A percentile compares a stretch with the other conserved stretches of the same genome.
phyloP scores from a whole-genome alignment of 2,329 filamentous ascomycete genomes.

The Fusarium nodosum region DNA sequence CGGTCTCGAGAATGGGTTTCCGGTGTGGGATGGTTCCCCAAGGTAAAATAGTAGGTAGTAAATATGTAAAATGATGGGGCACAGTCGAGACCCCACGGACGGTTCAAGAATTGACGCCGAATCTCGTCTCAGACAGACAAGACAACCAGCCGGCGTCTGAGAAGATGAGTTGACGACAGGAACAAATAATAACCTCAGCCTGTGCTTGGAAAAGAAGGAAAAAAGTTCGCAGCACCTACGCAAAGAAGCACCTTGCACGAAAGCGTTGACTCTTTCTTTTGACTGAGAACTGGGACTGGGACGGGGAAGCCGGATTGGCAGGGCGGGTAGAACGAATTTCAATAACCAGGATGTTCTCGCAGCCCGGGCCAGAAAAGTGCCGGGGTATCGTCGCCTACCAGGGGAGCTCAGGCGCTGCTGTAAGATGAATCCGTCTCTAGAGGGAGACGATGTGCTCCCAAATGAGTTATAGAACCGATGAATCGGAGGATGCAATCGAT shows the following conservation, averaged over 20 bases:
- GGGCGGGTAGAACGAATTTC: constrained; percentile 44
- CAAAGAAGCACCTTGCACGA: constrained; percentile 42
- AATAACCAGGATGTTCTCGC: constrained; percentile 31
- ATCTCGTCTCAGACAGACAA: constrained; percentile 41
- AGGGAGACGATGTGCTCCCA: constrained; percentile 24
- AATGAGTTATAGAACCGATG: constrained; percentile 35
- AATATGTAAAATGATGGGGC: constrained; percentile 32
- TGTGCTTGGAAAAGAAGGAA: constrained; percentile 30
- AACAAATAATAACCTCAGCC: constrained; percentile 30
- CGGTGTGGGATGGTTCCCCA: constrained; percentile 25
- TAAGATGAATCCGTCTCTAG: constrained; percentile 34
- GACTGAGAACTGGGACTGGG: constrained; percentile 13
- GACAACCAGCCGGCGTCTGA: constrained; percentile 45
- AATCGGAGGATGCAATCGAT: constrained; percentile 26
- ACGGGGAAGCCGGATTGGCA: constrained; percentile 48
- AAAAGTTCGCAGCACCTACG: constrained; percentile 46
- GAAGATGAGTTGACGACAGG: constrained; percentile 17
- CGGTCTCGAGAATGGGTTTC: constrained; percentile 25
- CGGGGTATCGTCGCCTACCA: constrained; percentile 32
- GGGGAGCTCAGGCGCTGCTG: constrained; percentile 40
- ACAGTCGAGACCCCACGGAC: constrained; percentile 37
- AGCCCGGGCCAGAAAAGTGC: constrained; percentile 34
- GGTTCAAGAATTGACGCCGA: constrained; percentile 43
- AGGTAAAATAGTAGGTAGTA: constrained; percentile 19
- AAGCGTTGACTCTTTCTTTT: constrained; percentile 35